Percentiles rank a stretch among this genome's conserved stretches.
Evolutionary conservation across 2,329 filamentous ascomycete genomes (phyloP).

Genomic region (Penicillium concentricum): DNA sequence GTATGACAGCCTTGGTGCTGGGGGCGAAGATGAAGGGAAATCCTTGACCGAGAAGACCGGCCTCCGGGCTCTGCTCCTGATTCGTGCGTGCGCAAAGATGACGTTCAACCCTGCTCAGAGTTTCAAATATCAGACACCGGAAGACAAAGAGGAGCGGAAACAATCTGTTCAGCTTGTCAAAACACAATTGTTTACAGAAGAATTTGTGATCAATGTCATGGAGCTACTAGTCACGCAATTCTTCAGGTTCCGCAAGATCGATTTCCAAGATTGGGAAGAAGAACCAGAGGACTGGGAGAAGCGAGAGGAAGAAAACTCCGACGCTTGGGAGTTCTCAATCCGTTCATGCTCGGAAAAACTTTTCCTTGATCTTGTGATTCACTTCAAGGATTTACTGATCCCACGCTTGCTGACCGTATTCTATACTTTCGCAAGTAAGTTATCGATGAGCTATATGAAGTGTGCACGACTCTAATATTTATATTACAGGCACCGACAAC

Average conservation of each 20-base stretch:
- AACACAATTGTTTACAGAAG: conserved; percentile 69
- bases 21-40: conserved; percentile 50
- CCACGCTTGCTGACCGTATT: conserved; percentile 82
- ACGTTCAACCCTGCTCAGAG: conserved; percentile 76
- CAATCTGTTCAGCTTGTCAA: conserved; percentile 69
- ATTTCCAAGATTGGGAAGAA: conserved; percentile 89
- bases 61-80: conserved; percentile 76
- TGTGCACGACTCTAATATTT: conserved; percentile 15
- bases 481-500: conserved; percentile 51
- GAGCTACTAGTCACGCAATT: conserved; percentile 82
- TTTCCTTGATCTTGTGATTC: conserved; percentile 84
- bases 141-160: conserved; percentile 74
- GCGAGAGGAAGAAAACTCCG: conserved; percentile 77
- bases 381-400: conserved; percentile 80
- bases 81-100: conserved; percentile 81
- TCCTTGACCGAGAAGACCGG: conserved; percentile 74
- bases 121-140: conserved; percentile 75
- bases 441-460: neutral
- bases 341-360: conserved; percentile 90
- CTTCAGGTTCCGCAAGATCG: conserved; percentile 80
- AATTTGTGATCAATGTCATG: conserved; percentile 77
- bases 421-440: conserved; percentile 67
- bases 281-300: conserved; percentile 96
- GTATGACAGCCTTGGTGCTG: conserved; percentile 48
- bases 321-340: conserved; percentile 89